Base-by-base conservation (phyloP, 1,284 basidiomycete species). In the Pascua guehoae region DNA sequence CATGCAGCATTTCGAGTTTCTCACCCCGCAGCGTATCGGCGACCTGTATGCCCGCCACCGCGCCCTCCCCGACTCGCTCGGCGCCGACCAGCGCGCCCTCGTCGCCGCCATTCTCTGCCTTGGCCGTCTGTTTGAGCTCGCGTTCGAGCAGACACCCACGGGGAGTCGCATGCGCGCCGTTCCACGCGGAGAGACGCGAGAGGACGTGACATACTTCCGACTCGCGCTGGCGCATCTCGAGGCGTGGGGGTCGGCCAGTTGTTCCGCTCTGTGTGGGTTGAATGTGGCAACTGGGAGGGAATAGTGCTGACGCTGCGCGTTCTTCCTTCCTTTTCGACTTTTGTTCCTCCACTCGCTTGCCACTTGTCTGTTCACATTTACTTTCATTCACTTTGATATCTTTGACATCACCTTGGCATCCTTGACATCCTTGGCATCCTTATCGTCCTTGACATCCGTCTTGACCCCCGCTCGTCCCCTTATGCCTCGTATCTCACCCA, bases 121-220 rank as follows among this genome's bases (percentile, higher is more conserved):
- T 12, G 61, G 60, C 11, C 51, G 57, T 4, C 46, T 62, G 18
- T 47, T 45, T 18, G 60, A 62, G 49, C 51, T 62, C n/a, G 41
- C 41, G 11, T 58, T 62, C 44, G 50, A 53, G 18, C 17, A 45
- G 8, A n/a, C 39, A 0, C 41, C 48, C 7, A 43, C 50, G 2
- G 54, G 54, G 4, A 43, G 16, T 44, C 32, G 32, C 40, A 58
- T 58, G 49, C 57, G 51, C 5, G 8, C 60, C 5, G 45, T 56
- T 4, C 39, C 57, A 1, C 24, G 42, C 1, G 42, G 42, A 1
- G 60, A 58, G 46, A 5, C 45, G 7, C 43, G 63, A 15, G 68
- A 70, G 51, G 68, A 70, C 41, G 51, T 68, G 12, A 66, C 65
- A 11, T 70, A 70, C 50, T 70, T 62, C 46, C 49, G 53, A 24